Percentiles rank a stretch among this genome's conserved stretches.
Conservation (phyloP, 345 rosid genomes). For the Eucalyptus caleyi region DNA sequence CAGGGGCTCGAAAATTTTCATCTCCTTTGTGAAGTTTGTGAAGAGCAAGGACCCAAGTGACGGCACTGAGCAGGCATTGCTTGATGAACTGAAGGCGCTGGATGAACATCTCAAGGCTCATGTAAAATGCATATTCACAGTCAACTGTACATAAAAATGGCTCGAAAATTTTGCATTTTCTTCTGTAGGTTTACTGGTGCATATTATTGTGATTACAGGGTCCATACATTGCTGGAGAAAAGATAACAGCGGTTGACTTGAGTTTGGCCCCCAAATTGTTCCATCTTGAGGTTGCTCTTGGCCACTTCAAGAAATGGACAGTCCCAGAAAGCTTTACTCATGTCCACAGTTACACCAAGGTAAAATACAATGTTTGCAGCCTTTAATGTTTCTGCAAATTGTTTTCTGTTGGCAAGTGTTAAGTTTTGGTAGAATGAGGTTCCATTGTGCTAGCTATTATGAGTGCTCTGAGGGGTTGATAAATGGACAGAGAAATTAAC, state of each 20-base stretch:
- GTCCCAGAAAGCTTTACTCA: constrained; percentile 51
- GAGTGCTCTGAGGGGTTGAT: neutral
- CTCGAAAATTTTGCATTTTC: neutral
- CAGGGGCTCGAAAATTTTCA: constrained; percentile 70
- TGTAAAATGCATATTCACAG: constrained; percentile 5
- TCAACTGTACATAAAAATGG: neutral
- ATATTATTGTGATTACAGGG: constrained; percentile 20
- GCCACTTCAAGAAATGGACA: constrained; percentile 81
- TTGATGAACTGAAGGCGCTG: constrained; percentile 63
- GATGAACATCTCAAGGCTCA: constrained; percentile 72
- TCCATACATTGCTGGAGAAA: constrained; percentile 73
- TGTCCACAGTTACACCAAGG: constrained; percentile 56
- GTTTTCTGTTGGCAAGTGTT: neutral
- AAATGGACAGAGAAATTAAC: neutral
- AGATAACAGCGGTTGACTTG: constrained; percentile 63
- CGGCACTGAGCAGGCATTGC: constrained; percentile 65
- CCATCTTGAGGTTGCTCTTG: constrained; percentile 78
- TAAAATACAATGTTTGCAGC: neutral
- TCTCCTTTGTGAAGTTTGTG: constrained; percentile 47
- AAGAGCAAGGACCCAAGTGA: constrained; percentile 85
- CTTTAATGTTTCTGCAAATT: neutral
- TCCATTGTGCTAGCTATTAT: neutral
- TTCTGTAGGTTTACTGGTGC: neutral
- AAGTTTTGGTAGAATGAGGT: neutral
- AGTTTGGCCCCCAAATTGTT: constrained; percentile 86